Evolutionary conservation across 805 yeast species (phyloP), one percentile per base, ranked within the genome.

Genomic region (Candida ulmi): DNA sequence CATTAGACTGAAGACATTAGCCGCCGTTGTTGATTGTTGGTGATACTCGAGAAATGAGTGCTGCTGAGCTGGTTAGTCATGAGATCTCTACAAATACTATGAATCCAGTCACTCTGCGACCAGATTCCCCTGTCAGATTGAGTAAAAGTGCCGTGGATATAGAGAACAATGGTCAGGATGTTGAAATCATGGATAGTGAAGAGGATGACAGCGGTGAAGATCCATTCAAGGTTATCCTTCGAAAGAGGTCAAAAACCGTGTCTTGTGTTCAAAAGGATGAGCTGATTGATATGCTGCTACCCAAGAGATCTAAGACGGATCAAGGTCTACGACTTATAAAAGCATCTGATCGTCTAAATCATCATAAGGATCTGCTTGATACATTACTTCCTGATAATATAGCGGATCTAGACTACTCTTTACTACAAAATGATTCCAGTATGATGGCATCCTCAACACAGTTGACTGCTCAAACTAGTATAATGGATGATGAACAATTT

Each of bases 101-200:
- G n/a, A n/a, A n/a, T n/a, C n/a, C n/a, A n/a, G n/a, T n/a, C n/a
- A n/a, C n/a, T n/a, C n/a, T n/a, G n/a, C n/a, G n/a, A n/a, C n/a
- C n/a, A n/a, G n/a, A 7, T n/a, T 17, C 23, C 17, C 23, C 12
- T 33, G 29, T 25, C 11, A 16, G 3, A 26, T 15, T 34, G 24
- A 13, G 9, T 25, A 17, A 21, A 21, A 21, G 24, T 21, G 24
- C 6, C 24, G 9, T 9, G 6, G 9, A 21, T 21, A 21, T 7
- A 9, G 6, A 7, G 24, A 21, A 7, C 24, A 21, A 16, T 33
- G 29, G 5, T 12, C 16, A 18, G 11, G 27, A 19, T 15, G 25
- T n/a, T 6, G 52, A 47, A 39, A 36, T 52, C 8, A 13, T 43
- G 32, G 57, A 47, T 33, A 46, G 53, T 1, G 55, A 49, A 26